A percentile compares a stretch with the other conserved stretches of the same genome.
Evolutionary conservation across 2,329 filamentous ascomycete genomes (phyloP).

Genomic region (Monosporascus ibericus): DNA sequence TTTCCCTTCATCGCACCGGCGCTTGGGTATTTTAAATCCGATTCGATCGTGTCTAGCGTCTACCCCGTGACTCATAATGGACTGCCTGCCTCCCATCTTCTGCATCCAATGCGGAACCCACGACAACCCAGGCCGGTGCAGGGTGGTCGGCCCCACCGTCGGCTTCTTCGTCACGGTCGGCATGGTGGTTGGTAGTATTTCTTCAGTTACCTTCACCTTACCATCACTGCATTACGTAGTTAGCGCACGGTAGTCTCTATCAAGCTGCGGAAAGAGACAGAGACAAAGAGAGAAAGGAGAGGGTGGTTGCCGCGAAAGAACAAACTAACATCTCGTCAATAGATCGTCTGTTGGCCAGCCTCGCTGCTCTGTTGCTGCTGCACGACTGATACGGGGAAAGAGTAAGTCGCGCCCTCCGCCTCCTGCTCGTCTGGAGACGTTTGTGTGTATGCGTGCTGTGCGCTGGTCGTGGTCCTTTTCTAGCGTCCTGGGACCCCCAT

Average conservation of each 20-base stretch:
- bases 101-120: slow-evolving; percentile 12
- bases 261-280: background rate
- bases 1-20: background rate
- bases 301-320: background rate
- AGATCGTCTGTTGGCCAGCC: slow-evolving; percentile 11
- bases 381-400: slow-evolving; percentile 7
- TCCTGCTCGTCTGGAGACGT: background rate
- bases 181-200: slow-evolving; percentile 2
- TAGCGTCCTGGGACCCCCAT: slow-evolving; percentile 8
- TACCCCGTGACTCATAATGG: background rate
- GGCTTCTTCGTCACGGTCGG: slow-evolving; percentile 7
- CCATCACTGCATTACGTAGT: background rate
- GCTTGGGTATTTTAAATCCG: background rate
- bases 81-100: slow-evolving; percentile 5
- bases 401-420: slow-evolving; percentile 1
- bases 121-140: slow-evolving; percentile 9
- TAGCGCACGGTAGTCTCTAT: background rate
- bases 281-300: background rate
- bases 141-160: slow-evolving; percentile 9
- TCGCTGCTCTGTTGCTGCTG: slow-evolving; percentile 9
- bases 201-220: background rate
- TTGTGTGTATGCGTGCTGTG: background rate
- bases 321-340: background rate
- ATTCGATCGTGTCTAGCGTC: background rate
- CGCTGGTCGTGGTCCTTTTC: background rate